phyloP scores from a whole-genome alignment of 257 asterid species.

The Coffea canephora region DNA sequence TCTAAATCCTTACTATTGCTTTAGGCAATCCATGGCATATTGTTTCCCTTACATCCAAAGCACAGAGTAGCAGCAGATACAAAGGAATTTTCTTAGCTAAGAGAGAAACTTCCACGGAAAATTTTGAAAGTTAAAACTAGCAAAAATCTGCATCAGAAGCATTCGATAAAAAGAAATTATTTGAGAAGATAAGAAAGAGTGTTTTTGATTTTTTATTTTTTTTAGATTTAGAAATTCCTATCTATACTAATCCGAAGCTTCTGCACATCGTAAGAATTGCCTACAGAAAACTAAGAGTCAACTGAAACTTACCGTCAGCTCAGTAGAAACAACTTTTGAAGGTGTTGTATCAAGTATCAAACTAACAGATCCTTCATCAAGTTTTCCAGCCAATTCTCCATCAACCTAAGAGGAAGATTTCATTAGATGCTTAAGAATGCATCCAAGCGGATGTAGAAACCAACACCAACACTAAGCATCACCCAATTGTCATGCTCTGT shows the following conservation, averaged over 20 bases:
- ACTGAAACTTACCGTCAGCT: constrained; percentile 71
- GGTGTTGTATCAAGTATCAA: constrained; percentile 85
- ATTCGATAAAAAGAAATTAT: not conserved
- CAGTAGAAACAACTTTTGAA: constrained; percentile 89
- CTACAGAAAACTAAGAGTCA: not conserved
- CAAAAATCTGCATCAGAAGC: not conserved
- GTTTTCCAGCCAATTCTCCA: constrained; percentile 80
- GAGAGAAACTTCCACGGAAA: not conserved
- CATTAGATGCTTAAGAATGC: constrained; percentile 14
- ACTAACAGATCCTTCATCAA: constrained; percentile 87
- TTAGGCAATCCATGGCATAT: no score
- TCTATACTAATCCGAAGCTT: not conserved
- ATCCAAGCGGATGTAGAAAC: not conserved
- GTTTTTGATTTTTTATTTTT: not conserved
- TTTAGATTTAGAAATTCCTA: not conserved
- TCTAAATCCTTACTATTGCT: not conserved
- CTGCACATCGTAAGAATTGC: not conserved
- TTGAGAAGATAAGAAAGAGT: not conserved
- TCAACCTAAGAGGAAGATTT: constrained; percentile 50
- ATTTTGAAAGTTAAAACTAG: not conserved
- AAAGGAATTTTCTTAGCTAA: not conserved
- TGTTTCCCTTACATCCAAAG: not conserved
- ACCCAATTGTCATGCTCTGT: not conserved
- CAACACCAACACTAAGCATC: not conserved
- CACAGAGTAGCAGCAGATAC: not conserved